Percentiles rank a stretch among this genome's conserved stretches.
These are phyloP conservation scores for Adenanthera pavonina DNA, from an alignment of 306 rosid species.

Conservation along the genomic window DNA sequence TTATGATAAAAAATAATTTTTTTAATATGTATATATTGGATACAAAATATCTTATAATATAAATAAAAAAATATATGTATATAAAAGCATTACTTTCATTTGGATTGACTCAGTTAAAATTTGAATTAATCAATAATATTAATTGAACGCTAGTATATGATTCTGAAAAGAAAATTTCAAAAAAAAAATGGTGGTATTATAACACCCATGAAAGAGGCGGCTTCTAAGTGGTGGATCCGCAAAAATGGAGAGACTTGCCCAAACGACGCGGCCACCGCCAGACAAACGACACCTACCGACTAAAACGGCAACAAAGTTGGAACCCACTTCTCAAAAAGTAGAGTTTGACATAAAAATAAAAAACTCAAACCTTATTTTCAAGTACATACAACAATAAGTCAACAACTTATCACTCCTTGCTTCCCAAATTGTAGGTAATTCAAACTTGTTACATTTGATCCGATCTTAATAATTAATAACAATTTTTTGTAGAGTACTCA, in stretches of 20 bases:
- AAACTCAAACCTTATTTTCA: background rate
- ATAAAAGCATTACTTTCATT: too few species aligned
- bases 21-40: too few species aligned
- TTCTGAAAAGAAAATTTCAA: too few species aligned
- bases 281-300: background rate
- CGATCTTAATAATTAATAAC: background rate
- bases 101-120: too few species aligned
- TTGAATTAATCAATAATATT: too few species aligned
- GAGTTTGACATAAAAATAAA: background rate
- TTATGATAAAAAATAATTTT: too few species aligned
- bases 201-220: background rate
- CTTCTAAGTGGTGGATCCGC: background rate
- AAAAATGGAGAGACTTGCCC: background rate
- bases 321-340: background rate
- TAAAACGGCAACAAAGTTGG: slow-evolving; percentile 5
- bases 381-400: background rate
- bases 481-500: background rate
- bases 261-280: slow-evolving; percentile 13
- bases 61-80: too few species aligned
- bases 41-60: too few species aligned
- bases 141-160: too few species aligned
- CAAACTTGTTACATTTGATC: background rate
- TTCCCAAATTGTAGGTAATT: background rate
- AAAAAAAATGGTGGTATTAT: too few species aligned
- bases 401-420: background rate